Evolutionary conservation across 2,329 filamentous ascomycete species (phyloP).

Genomic region (Venturia effusa): DNA sequence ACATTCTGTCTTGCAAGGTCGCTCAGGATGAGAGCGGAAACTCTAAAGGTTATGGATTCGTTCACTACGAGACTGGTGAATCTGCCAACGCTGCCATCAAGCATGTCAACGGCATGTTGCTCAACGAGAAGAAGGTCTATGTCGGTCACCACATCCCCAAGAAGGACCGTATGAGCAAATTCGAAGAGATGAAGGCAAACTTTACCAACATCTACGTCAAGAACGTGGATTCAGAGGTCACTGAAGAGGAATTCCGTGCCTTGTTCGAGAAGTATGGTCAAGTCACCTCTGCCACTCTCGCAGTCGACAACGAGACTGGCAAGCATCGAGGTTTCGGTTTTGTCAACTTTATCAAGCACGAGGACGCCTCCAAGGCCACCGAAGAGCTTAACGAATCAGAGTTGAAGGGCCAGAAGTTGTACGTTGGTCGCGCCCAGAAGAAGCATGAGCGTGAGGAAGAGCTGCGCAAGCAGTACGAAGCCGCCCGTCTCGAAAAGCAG

Average conservation of each 20-base stretch:
- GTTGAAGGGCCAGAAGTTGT: constrained; percentile 88
- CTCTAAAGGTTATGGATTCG: constrained; percentile 98
- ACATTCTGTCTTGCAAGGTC: constrained; percentile 99
- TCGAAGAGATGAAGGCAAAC: constrained; percentile 99
- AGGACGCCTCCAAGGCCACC: constrained; percentile 74
- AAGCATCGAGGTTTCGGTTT: constrained; percentile 95
- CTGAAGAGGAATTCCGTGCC: constrained; percentile 87
- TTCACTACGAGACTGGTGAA: constrained; percentile 99
- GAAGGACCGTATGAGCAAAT: constrained; percentile 99
- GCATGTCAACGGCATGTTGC: constrained; percentile 97
- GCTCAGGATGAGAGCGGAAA: constrained; percentile 93
- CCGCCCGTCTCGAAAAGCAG: constrained; percentile 93
- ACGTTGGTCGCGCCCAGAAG: constrained; percentile 98
- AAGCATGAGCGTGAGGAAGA: constrained; percentile 99
- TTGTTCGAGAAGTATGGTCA: constrained; percentile 88
- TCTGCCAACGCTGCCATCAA: constrained; percentile 95
- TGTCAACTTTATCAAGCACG: constrained; percentile 90
- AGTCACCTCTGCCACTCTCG: constrained; percentile 90
- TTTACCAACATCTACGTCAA: constrained; percentile 99
- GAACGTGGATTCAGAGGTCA: constrained; percentile 78
- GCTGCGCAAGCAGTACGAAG: constrained; percentile 97
- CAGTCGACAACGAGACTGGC: constrained; percentile 70
- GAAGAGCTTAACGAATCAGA: constrained; percentile 87
- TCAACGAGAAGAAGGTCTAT: constrained; percentile 99
- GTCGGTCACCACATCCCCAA: constrained; percentile 99